A percentile compares a stretch with the other conserved stretches of the same genome.
Conservation (phyloP, 2,329 filamentous ascomycete species). For the Clarireedia homoeocarpa region DNA sequence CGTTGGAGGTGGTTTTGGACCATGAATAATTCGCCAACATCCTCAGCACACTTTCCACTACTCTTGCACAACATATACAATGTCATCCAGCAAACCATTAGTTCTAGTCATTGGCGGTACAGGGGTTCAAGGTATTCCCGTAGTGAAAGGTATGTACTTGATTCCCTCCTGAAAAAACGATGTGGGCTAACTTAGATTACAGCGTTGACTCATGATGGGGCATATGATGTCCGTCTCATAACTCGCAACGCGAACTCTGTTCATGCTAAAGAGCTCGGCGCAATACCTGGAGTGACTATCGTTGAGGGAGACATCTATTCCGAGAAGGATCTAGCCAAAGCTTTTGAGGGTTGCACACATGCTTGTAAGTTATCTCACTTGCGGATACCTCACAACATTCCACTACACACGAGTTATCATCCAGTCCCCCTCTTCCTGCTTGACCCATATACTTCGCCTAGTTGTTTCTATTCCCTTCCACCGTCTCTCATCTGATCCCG, state of each 20-base stretch:
- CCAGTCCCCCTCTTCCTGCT: too few relatives aligned
- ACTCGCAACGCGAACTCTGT: constrained; percentile 31
- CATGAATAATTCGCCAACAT: not conserved
- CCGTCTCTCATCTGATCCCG: not conserved
- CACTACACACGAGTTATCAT: too few relatives aligned
- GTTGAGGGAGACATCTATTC: constrained; percentile 32
- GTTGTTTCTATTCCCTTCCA: too few relatives aligned
- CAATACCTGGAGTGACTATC: constrained; percentile 32
- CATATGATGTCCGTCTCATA: constrained; percentile 29
- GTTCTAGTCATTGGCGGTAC: constrained; percentile 41
- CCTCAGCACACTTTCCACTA: not conserved
- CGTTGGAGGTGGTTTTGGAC: too few relatives aligned
- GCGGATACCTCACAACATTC: too few relatives aligned
- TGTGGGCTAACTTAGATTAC: not conserved
- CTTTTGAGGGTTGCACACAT: constrained; percentile 29
- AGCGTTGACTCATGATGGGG: constrained; percentile 6
- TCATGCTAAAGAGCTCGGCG: constrained; percentile 29
- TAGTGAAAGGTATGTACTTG: constrained; percentile 27
- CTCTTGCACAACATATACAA: not conserved
- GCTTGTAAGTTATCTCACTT: constrained; percentile 20
- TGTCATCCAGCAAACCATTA: constrained; percentile 35
- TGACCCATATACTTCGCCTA: not conserved
- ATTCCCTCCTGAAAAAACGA: constrained; percentile 18
- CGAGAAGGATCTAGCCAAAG: constrained; percentile 30
- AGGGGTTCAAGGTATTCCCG: constrained; percentile 32